Evolutionary conservation across 768 basidiomycete genomes (phyloP).

Genomic region (Kwoniella newhampshirensis): DNA sequence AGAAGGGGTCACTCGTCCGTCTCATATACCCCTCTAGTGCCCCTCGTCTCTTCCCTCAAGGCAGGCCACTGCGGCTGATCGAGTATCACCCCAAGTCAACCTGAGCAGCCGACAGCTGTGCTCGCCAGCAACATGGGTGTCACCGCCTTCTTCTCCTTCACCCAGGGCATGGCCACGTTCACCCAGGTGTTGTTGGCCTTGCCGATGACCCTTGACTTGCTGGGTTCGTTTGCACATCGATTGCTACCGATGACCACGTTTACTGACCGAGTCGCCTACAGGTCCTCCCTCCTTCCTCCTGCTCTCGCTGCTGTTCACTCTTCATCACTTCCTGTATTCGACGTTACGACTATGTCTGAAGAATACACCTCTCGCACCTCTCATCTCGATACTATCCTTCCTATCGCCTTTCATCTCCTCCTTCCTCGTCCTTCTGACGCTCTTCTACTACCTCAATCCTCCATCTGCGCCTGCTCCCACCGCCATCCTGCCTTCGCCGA

Average conservation of each 20-base stretch:
- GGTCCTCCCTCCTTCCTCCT: slow-evolving; percentile 53
- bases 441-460: slow-evolving; percentile 50
- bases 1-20: too few relatives aligned
- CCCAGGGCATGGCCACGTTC: slow-evolving; percentile 44
- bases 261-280: not conserved
- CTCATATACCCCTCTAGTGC: too few relatives aligned
- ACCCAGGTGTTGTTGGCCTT: slow-evolving; percentile 49
- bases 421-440: slow-evolving; percentile 37
- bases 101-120: not conserved
- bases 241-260: not conserved
- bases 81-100: too few relatives aligned
- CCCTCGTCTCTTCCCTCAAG: too few relatives aligned
- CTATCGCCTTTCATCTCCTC: slow-evolving; percentile 47
- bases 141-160: slow-evolving; percentile 26
- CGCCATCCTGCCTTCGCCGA: slow-evolving; percentile 23
- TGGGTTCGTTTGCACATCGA: slow-evolving; percentile 30
- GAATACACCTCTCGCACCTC: slow-evolving; percentile 48
- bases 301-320: slow-evolving; percentile 51
- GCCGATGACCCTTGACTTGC: slow-evolving; percentile 51
- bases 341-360: slow-evolving; percentile 51
- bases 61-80: too few relatives aligned
- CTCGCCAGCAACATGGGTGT: slow-evolving; percentile 27
- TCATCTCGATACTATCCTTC: slow-evolving; percentile 42
- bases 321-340: slow-evolving; percentile 50
- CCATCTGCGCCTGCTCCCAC: slow-evolving; percentile 12